These are phyloP conservation scores for Cryphonectria naterciae DNA, from an alignment of 2,329 filamentous ascomycete genomes.

Conservation along the genomic window DNA sequence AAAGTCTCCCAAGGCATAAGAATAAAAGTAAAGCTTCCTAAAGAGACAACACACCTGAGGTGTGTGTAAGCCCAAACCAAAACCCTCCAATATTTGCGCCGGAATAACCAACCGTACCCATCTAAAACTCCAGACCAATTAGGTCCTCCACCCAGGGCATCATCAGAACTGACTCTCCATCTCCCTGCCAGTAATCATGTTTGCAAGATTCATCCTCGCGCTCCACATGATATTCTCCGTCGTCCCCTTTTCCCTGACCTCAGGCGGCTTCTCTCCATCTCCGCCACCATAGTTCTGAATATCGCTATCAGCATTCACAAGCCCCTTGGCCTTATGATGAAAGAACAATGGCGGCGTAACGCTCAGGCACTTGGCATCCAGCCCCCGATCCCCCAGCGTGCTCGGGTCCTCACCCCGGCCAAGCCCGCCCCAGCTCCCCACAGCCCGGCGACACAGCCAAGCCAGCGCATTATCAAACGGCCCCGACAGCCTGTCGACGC, in stretches of 20 bases:
- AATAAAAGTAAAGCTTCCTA: background rate
- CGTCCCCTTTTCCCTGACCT: conserved; percentile 36
- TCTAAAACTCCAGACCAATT: background rate
- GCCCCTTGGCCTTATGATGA: conserved; percentile 38
- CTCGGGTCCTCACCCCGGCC: conserved; percentile 21
- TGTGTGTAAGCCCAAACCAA: background rate
- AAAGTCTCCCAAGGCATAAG: background rate
- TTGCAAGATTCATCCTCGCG: conserved; percentile 39
- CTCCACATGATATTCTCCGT: conserved; percentile 43
- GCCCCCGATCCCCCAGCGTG: conserved; percentile 32
- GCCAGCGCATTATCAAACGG: conserved; percentile 41
- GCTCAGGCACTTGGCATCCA: conserved; percentile 40
- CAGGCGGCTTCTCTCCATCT: conserved; percentile 10
- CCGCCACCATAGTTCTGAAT: conserved; percentile 34
- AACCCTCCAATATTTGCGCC: background rate
- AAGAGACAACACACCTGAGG: background rate
- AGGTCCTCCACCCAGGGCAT: background rate
- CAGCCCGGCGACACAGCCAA: conserved; percentile 37
- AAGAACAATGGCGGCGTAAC: conserved; percentile 41
- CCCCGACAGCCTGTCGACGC: conserved; percentile 36
- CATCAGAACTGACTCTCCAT: conserved; percentile 37
- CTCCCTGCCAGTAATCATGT: conserved; percentile 36
- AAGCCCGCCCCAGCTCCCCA: conserved; percentile 31
- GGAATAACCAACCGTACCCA: background rate
- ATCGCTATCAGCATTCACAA: conserved; percentile 37